Conservation (phyloP, 495 filamentous ascomycete genomes). For the Neurospora sublineolata region DNA sequence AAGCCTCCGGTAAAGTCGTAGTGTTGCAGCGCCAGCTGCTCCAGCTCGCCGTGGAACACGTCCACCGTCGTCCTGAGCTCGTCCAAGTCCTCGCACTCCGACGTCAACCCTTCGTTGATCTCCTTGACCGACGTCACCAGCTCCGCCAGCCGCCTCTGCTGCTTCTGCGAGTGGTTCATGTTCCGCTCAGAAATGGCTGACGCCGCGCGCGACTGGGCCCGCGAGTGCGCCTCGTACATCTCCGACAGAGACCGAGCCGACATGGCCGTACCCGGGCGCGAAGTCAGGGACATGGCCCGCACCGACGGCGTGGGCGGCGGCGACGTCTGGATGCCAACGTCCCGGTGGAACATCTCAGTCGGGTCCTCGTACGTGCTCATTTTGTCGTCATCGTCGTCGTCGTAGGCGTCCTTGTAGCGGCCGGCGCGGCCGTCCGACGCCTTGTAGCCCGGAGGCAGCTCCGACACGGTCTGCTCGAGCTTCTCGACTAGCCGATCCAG, state of each 20-base stretch:
- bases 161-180: constrained; percentile 4
- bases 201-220: constrained; percentile 29
- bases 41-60: constrained; percentile 35
- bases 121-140: constrained; percentile 40
- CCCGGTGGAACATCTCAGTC: constrained; percentile 82
- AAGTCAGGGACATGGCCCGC: background rate
- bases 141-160: constrained; percentile 20
- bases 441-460: constrained; percentile 24
- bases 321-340: constrained; percentile 78
- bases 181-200: constrained; percentile 22
- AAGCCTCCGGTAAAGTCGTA: constrained; percentile 21
- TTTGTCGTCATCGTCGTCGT: constrained; percentile 19
- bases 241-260: constrained; percentile 4
- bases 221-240: constrained; percentile 17
- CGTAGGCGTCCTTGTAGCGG: background rate
- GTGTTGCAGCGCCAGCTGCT: constrained; percentile 24
- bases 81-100: constrained; percentile 24
- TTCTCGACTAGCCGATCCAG: constrained; percentile 60
- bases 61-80: constrained; percentile 34
- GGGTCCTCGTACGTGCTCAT: constrained; percentile 46
- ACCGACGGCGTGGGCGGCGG: constrained; percentile 29
- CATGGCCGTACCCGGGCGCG: constrained; percentile 10
- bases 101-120: constrained; percentile 34
- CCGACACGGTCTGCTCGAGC: constrained; percentile 59
- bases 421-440: constrained; percentile 12